Conservation (phyloP, 2,329 filamentous ascomycete genomes). For the Microsporum ferrugineum region DNA sequence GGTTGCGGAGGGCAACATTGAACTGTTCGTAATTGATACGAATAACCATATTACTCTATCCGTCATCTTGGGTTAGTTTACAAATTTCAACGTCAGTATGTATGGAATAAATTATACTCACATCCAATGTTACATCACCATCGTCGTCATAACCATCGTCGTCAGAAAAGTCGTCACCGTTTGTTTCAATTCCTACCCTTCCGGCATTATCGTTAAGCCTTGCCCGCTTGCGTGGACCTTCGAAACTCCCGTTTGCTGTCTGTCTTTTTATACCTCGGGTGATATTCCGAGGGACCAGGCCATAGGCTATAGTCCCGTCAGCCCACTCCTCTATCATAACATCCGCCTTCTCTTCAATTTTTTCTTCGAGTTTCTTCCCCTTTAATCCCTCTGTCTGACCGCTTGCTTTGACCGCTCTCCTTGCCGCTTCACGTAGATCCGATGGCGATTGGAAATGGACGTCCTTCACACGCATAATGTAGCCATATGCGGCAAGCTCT, state of each 20-base stretch:
- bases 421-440: conserved; percentile 31
- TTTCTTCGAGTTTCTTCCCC: conserved; percentile 29
- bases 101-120: conserved; percentile 17
- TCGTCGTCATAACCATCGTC: conserved; percentile 28
- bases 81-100: neutral
- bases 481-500: conserved; percentile 31
- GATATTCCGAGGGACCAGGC: conserved; percentile 23
- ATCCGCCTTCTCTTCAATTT: conserved; percentile 21
- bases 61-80: conserved; percentile 3
- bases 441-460: conserved; percentile 32
- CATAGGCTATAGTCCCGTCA: conserved; percentile 26
- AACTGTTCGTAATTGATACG: conserved; percentile 79
- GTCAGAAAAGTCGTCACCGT: conserved; percentile 20
- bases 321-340: conserved; percentile 25
- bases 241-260: conserved; percentile 16
- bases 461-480: conserved; percentile 30
- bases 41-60: conserved; percentile 59
- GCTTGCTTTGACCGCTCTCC: conserved; percentile 23
- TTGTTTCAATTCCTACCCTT: conserved; percentile 21
- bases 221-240: conserved; percentile 11
- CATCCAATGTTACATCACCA: conserved; percentile 25
- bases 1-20: conserved; percentile 68
- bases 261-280: conserved; percentile 28
- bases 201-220: conserved; percentile 8
- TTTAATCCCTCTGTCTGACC: conserved; percentile 26